Percentiles rank a stretch among this genome's conserved stretches.
Evolutionary conservation across 345 rosid species (phyloP).

Genomic region (Pugionium dolabratum): DNA sequence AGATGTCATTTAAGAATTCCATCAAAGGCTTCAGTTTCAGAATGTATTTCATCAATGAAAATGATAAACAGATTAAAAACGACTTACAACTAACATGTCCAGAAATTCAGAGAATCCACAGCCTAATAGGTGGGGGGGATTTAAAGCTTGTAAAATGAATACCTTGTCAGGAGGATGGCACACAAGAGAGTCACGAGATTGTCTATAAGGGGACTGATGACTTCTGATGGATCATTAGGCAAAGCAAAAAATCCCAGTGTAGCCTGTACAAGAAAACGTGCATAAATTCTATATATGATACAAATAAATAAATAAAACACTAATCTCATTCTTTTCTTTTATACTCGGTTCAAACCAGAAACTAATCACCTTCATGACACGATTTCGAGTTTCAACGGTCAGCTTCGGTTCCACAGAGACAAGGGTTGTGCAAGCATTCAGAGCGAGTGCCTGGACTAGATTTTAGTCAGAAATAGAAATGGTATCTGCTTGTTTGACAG

Average conservation of each 20-base stretch:
- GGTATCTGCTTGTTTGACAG: constrained; percentile 23
- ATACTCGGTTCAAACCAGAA: constrained; percentile 8
- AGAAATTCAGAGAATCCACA: constrained; percentile 18
- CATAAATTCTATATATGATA: constrained; percentile 14
- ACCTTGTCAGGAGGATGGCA: constrained; percentile 97
- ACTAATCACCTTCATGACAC: constrained; percentile 74
- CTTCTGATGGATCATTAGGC: constrained; percentile 85
- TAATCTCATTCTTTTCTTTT: background rate
- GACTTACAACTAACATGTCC: constrained; percentile 13
- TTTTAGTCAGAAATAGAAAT: constrained; percentile 36
- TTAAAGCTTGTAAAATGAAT: constrained; percentile 32
- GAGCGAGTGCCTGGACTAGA: constrained; percentile 77
- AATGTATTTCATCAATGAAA: constrained; percentile 15
- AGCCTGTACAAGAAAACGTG: constrained; percentile 60
- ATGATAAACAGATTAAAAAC: background rate
- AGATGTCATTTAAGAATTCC: background rate
- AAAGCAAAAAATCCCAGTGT: constrained; percentile 93
- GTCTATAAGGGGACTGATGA: constrained; percentile 81
- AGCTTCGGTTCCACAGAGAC: constrained; percentile 97
- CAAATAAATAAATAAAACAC: constrained; percentile 7
- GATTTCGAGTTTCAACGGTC: constrained; percentile 91
- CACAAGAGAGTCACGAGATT: constrained; percentile 92
- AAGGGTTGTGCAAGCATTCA: constrained; percentile 93
- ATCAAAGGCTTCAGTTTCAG: constrained; percentile 7
- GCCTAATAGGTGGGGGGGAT: constrained; percentile 14